A percentile compares a stretch with the other conserved stretches of the same genome.
Conservation (phyloP, 2,329 filamentous ascomycete genomes). For the Ophiocordyceps camponoti-saundersi region DNA sequence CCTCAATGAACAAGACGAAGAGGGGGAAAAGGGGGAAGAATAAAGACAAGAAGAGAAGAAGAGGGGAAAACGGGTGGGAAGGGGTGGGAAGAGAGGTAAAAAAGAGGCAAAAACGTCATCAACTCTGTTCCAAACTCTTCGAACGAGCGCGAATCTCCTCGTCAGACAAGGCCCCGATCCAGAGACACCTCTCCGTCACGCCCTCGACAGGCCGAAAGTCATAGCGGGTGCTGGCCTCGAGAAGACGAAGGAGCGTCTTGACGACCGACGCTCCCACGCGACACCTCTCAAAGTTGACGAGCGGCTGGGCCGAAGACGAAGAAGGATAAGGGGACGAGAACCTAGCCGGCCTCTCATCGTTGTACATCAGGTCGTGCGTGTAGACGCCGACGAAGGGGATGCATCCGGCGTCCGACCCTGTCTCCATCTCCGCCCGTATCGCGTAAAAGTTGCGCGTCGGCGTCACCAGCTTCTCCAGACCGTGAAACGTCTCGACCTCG, state of each 20-base stretch:
- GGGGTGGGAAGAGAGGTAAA: not conserved
- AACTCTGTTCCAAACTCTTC: slow-evolving; percentile 24
- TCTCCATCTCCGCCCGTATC: slow-evolving; percentile 65
- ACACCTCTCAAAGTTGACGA: slow-evolving; percentile 74
- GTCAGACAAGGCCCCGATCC: slow-evolving; percentile 63
- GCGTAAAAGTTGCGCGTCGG: slow-evolving; percentile 65
- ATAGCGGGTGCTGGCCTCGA: slow-evolving; percentile 65
- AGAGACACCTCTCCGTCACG: slow-evolving; percentile 66
- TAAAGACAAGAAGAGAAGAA: not conserved
- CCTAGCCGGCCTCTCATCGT: slow-evolving; percentile 60
- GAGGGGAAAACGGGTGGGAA: not conserved
- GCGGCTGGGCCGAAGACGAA: slow-evolving; percentile 38
- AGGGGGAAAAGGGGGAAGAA: not conserved
- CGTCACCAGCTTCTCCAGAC: slow-evolving; percentile 57
- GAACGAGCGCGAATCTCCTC: slow-evolving; percentile 50
- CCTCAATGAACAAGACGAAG: not conserved
- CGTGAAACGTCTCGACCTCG: slow-evolving; percentile 48
- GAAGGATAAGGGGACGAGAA: slow-evolving; percentile 40
- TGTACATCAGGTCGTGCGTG: slow-evolving; percentile 70
- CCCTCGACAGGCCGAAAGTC: slow-evolving; percentile 59
- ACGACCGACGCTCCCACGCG: slow-evolving; percentile 60
- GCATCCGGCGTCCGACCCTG: slow-evolving; percentile 48
- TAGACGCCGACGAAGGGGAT: slow-evolving; percentile 76
- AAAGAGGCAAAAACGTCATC: not conserved
- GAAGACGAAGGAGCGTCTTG: slow-evolving; percentile 61